Conservation (phyloP, 805 yeast genomes). For the Kluyveromyces dobzhanskii region DNA sequence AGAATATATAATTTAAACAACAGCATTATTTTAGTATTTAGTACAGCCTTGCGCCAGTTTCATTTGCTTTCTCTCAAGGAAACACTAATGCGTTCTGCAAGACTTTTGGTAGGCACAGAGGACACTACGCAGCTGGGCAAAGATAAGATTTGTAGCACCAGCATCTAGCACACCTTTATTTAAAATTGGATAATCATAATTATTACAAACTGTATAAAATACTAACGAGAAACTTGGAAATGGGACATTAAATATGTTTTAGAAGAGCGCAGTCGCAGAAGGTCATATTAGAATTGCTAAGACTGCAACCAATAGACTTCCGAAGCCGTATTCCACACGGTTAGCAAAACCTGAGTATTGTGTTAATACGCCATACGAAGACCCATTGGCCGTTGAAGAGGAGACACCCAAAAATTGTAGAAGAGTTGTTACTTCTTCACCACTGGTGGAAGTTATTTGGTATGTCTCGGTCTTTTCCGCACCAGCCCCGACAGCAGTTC, state of each 20-base stretch:
- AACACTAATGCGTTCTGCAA: too few relatives aligned
- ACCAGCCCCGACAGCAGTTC: background rate
- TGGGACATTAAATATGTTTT: too few relatives aligned
- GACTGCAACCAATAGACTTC: conserved; percentile 10
- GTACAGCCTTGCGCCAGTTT: too few relatives aligned
- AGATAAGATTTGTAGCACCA: too few relatives aligned
- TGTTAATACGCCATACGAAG: background rate
- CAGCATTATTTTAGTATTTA: too few relatives aligned
- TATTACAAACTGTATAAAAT: too few relatives aligned
- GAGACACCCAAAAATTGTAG: conserved; percentile 1
- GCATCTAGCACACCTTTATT: too few relatives aligned
- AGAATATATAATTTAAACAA: conserved; percentile 5
- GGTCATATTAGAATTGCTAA: background rate
- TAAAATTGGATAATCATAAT: too few relatives aligned
- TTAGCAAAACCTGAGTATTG: conserved; percentile 13
- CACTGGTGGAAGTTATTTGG: background rate
- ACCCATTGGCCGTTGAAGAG: background rate
- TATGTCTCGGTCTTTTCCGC: background rate
- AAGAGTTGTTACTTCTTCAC: background rate
- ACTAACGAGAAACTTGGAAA: too few relatives aligned
- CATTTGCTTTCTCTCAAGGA: too few relatives aligned
- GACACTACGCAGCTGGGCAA: too few relatives aligned
- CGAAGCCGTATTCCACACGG: conserved; percentile 9
- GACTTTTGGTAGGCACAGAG: too few relatives aligned
- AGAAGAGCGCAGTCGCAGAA: background rate